Base-by-base conservation (phyloP, 305 asterid species). In the Fraxinus sp. region DNA sequence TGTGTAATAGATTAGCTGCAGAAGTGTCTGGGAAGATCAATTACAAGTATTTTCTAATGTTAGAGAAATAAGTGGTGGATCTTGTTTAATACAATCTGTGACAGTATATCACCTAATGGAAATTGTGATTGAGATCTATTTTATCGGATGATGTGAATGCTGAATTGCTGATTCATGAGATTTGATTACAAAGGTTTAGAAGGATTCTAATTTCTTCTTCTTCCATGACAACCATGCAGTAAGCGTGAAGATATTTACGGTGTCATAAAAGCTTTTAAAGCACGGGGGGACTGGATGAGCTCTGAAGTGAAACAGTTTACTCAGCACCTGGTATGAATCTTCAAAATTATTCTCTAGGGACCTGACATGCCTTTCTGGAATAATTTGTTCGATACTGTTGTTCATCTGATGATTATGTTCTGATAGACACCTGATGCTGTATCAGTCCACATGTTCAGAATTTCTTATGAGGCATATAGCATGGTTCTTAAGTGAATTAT, bases 191-290 rank as follows among this genome's bases (percentile, higher is more conserved):
- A 11, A 26, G 41, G 41, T 70, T 70, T 33, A 26, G 43, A 24
- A 36, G 73, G 55, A 62, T 80, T 78, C 75, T 80, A 81, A 66
- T 37, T 52, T 77, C 70, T 59, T 36, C 46, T 64, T 49, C 76
- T 77, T 78, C 85, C 49, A 36, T 89, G 75, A 73, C 81, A 86
- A 81, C 81, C 86, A n/a, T 88, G 81, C 93, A 96, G 99, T 79
- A 91, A 86, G 86, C 97, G 96, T 52, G 98, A 96, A 87, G 99
- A 94, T 86, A 92, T 94, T 81, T 96, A 96, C 87, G 97, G 95
- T 77, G 97, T 91, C 86, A 83, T 96, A 81, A 94, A 92, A 89
- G 90, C 98, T 86, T 90, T 93, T 84, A 80, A 91, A 83, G 86
- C 90, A 79, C 90, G 87, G 82, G 98, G 90, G 80, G 95, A 91